Percentiles rank a stretch among this genome's conserved stretches.
Conservation (phyloP, 2,329 filamentous ascomycete genomes). For the Chlorencoelia australis region DNA sequence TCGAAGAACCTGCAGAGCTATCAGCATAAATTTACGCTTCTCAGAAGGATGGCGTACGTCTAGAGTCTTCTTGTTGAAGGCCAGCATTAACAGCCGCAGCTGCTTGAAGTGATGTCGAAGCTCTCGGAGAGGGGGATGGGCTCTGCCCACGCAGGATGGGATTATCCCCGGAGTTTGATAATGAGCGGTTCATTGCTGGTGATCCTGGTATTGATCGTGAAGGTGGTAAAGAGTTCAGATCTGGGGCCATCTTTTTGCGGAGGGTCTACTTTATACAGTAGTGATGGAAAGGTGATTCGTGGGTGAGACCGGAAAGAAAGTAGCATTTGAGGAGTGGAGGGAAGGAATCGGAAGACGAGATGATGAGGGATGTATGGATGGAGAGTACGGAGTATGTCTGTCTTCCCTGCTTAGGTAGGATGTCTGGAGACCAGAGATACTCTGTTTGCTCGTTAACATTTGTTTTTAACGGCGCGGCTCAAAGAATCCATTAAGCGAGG, state of each 20-base stretch:
- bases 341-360: neutral
- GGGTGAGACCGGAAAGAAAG: neutral
- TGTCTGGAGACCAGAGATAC: too few relatives aligned
- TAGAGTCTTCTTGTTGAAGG: slow-evolving; percentile 53
- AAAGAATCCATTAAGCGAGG: too few relatives aligned
- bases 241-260: slow-evolving; percentile 36
- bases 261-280: slow-evolving; percentile 8
- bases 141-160: slow-evolving; percentile 33
- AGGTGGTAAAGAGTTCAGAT: slow-evolving; percentile 49
- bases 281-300: neutral
- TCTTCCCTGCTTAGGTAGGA: too few relatives aligned
- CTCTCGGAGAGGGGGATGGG: slow-evolving; percentile 51
- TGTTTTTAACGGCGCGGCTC: too few relatives aligned
- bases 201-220: slow-evolving; percentile 31
- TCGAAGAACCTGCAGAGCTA: slow-evolving; percentile 31
- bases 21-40: slow-evolving; percentile 1
- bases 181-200: slow-evolving; percentile 30
- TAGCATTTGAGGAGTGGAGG: neutral
- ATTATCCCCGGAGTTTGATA: slow-evolving; percentile 26
- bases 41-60: slow-evolving; percentile 33
- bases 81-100: slow-evolving; percentile 71
- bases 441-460: too few relatives aligned
- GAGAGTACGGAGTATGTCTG: too few relatives aligned
- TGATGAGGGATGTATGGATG: too few relatives aligned
- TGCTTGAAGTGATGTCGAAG: slow-evolving; percentile 63